These are phyloP conservation scores for Suillus hirtellus DNA, from an alignment of 768 basidiomycete genomes.

Conservation along the genomic window DNA sequence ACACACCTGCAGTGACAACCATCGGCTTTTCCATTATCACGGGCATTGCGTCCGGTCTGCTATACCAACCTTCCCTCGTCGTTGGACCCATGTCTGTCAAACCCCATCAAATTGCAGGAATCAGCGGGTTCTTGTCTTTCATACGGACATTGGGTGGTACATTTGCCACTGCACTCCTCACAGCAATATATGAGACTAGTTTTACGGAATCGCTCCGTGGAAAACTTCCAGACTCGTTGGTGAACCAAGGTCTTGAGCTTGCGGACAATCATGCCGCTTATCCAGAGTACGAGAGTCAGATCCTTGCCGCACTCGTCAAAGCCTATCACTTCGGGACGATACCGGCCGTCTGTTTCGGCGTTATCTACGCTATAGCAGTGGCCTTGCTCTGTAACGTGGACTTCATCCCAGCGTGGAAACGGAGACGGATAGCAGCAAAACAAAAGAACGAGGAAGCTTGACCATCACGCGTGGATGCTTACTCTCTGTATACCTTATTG, in stretches of 20 bases:
- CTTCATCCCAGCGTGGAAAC: slow-evolving; percentile 34
- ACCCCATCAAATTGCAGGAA: slow-evolving; percentile 34
- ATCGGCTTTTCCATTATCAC: slow-evolving; percentile 35
- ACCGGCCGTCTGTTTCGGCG: slow-evolving; percentile 35
- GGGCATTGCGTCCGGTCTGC: slow-evolving; percentile 32
- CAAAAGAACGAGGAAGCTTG: slow-evolving; percentile 24
- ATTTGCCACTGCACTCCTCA: slow-evolving; percentile 37
- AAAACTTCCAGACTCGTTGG: slow-evolving; percentile 28
- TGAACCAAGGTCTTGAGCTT: slow-evolving; percentile 31
- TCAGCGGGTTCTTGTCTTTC: slow-evolving; percentile 37
- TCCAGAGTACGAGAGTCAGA: slow-evolving; percentile 35
- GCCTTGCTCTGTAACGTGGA: slow-evolving; percentile 33
- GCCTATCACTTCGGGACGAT: slow-evolving; percentile 36
- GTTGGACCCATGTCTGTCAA: slow-evolving; percentile 38
- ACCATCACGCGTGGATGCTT: slow-evolving; percentile 17
- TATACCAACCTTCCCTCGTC: slow-evolving; percentile 37
- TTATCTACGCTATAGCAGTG: slow-evolving; percentile 32
- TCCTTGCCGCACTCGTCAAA: slow-evolving; percentile 33
- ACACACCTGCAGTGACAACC: slow-evolving; percentile 27
- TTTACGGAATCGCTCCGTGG: slow-evolving; percentile 33
- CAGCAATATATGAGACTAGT: slow-evolving; percentile 33
- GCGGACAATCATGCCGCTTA: slow-evolving; percentile 32
- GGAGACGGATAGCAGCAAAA: slow-evolving; percentile 29
- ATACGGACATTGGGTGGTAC: slow-evolving; percentile 36
- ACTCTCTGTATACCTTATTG: slow-evolving; percentile 25